phyloP scores from a whole-genome alignment of 805 yeast genomes.

The Cyberlindnera maclurae region DNA sequence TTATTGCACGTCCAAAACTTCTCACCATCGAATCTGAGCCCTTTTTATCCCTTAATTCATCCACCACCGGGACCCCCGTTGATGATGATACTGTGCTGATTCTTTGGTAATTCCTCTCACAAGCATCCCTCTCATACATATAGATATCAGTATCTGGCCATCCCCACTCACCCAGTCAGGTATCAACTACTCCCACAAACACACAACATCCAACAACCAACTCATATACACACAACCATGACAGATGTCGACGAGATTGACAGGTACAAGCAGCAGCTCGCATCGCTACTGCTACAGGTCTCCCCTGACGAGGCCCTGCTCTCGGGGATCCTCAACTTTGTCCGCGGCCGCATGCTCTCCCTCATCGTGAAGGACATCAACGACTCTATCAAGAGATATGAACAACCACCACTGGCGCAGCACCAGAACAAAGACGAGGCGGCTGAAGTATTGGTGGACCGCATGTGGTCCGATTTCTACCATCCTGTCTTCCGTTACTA shows the following conservation, averaged over 20 bases:
- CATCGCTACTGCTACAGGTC: conserved; percentile 4
- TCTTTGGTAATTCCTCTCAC: no score
- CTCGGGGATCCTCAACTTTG: conserved; percentile 39
- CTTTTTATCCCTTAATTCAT: no score
- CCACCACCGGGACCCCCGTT: no score
- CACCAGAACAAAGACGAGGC: conserved; percentile 1
- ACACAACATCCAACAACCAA: no score
- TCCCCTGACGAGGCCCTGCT: conserved; percentile 19
- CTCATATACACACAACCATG: no score
- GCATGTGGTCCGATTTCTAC: conserved; percentile 54
- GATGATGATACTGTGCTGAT: no score
- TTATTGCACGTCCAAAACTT: no score
- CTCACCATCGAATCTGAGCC: no score
- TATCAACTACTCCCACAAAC: no score
- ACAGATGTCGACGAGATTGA: conserved; percentile 3
- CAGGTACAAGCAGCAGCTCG: conserved; percentile 11
- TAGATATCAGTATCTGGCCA: no score
- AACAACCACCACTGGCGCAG: conserved; percentile 11
- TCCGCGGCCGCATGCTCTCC: conserved; percentile 38
- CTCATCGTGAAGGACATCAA: conserved; percentile 36
- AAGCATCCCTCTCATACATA: no score
- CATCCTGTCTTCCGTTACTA: conserved; percentile 56
- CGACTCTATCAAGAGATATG: conserved; percentile 5
- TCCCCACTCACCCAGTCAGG: no score
- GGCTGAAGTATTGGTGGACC: conserved; percentile 35